Base-by-base conservation (phyloP, 148 eudicot genomes). In the Euryodendron excelsum region DNA sequence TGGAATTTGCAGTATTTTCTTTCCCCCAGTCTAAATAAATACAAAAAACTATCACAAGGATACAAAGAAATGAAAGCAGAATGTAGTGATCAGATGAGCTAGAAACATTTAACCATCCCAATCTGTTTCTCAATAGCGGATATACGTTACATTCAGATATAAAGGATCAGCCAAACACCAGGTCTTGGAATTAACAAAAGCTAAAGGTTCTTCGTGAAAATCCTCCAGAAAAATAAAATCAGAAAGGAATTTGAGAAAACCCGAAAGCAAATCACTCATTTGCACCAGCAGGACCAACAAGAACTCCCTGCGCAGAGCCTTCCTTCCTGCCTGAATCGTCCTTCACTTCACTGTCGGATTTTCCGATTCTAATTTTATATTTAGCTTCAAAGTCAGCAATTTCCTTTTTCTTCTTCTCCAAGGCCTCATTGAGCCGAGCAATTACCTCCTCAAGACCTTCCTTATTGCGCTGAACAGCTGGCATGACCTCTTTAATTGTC, bases 271-370 rank as follows among this genome's bases (percentile, higher is more conserved):
- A 31, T 66, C 56, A 85, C 75, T 86, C 84, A 53, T 64, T 75
- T 48, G 80, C 77, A 77, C 89, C 89, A 61, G 96, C 98, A 74
- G 97, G 83, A 59, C 98, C 97, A 30, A 94, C 98, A 77, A 94
- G 96, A 75, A 94, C 98, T 33, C 98, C 98, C 79, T 94, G 98
- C 1, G 98, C 92, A 33, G 89, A 80, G 23, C 97, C 96, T 87
- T 90, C 98, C 84, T 94, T 94, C 85, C 76, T 81, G 77, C 85
- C 77, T 71, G 77, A 59, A 15, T 88, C 94, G 33, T 90, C 97
- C 77, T 86, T 79, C 64, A 85, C 85, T 74, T 91, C 94, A n/a
- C n/a, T n/a, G n/a, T 92, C 98, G 0, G 89, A 37, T 84, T 90
- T 92, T 44, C 86, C 81, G 20, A 92, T 90, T 84, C 89, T 87